Conservation (phyloP, 1,284 basidiomycete genomes). For the Boletus sp. region DNA sequence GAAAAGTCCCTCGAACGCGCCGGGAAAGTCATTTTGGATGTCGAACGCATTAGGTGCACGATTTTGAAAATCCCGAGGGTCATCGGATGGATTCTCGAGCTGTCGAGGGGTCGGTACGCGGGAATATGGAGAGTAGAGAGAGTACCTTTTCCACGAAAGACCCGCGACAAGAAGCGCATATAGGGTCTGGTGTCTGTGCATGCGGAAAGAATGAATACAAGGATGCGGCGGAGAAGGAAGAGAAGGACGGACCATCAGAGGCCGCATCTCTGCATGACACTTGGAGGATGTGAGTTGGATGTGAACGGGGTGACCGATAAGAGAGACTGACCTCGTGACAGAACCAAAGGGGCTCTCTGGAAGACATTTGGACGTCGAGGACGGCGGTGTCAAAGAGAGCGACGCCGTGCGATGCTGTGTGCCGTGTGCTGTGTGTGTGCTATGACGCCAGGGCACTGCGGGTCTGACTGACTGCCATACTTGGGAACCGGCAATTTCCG, state of each 20-base stretch:
- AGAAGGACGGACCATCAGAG: conserved; percentile 59
- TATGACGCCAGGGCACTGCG: conserved; percentile 22
- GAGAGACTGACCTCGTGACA: conserved; percentile 62
- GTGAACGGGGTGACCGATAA: background rate
- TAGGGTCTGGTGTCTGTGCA: conserved; percentile 60
- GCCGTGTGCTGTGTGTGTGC: background rate
- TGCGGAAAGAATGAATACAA: background rate
- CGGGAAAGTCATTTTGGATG: conserved; percentile 35
- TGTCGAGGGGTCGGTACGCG: conserved; percentile 28
- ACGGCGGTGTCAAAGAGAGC: conserved; percentile 6
- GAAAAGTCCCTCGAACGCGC: conserved; percentile 43
- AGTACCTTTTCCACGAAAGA: conserved; percentile 64
- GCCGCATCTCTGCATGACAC: conserved; percentile 77
- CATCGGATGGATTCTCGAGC: conserved; percentile 70
- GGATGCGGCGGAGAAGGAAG: background rate
- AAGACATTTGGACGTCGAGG: conserved; percentile 46
- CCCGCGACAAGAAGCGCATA: conserved; percentile 68
- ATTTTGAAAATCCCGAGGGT: conserved; percentile 61
- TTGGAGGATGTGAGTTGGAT: conserved; percentile 29
- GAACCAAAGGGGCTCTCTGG: conserved; percentile 70
- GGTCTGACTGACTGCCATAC: background rate
- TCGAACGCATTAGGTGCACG: conserved; percentile 28
- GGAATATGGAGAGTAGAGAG: background rate
- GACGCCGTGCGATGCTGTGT: background rate
- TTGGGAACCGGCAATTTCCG: conserved; percentile 10